These are phyloP conservation scores for Hibiscus syriacus DNA, from an alignment of 345 rosid genomes.

Conservation along the genomic window DNA sequence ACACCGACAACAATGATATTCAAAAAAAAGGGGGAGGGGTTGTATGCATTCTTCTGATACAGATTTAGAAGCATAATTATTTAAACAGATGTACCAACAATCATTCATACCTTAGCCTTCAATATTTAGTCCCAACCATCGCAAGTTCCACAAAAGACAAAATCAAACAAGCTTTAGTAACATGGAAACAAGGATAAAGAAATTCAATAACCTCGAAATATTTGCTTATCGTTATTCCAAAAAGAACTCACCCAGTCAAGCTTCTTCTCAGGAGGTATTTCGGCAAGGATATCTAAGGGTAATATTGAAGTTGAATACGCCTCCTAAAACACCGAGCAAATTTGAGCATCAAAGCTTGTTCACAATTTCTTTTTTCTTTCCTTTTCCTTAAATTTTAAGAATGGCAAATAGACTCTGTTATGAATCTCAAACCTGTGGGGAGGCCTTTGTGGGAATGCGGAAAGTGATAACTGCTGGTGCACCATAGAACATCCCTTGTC, in stretches of 20 bases:
- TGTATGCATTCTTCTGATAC: neutral
- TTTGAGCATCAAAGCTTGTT: neutral
- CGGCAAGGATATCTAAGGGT: conserved; percentile 87
- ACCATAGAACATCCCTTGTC: conserved; percentile 65
- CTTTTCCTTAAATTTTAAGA: neutral
- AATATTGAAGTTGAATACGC: conserved; percentile 77
- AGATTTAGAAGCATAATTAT: neutral
- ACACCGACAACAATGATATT: neutral
- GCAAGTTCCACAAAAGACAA: conserved; percentile 33
- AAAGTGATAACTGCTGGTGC: conserved; percentile 84
- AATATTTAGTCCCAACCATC: conserved; percentile 17
- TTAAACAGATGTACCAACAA: neutral
- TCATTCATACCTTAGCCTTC: conserved; percentile 77
- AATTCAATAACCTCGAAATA: neutral
- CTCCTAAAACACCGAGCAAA: conserved; percentile 34
- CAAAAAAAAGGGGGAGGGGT: neutral
- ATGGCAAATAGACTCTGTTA: neutral
- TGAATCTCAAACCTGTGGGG: conserved; percentile 53
- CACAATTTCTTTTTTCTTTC: neutral
- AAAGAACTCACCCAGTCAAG: conserved; percentile 50
- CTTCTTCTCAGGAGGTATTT: conserved; percentile 60
- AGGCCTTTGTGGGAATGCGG: conserved; percentile 80
- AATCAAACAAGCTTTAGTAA: neutral
- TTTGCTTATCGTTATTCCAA: neutral
- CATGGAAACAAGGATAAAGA: neutral